Base-by-base conservation (phyloP, 169 alveolate genomes). In the Eimeria maxima region DNA sequence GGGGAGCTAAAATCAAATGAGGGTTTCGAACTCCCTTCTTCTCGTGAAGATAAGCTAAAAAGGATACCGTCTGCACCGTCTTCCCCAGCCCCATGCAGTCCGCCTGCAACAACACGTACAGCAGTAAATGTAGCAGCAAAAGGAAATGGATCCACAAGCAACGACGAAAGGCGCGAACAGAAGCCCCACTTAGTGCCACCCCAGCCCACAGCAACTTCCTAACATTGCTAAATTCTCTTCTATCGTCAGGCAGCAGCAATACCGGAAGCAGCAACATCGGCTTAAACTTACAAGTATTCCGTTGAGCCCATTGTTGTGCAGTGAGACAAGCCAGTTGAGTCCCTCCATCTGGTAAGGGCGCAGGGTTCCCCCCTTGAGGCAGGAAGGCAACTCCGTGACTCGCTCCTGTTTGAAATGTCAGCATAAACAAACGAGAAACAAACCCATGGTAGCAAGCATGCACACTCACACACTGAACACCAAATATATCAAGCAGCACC, bases 1-100 rank as follows among this genome's bases (percentile, higher is more conserved):
- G 97, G 44, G 99, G 99, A 1, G 99, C 99, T 38, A 99, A 98
- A n/a, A 99, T 98, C 88, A 99, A 97, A 92, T 98, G 99, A 4
- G 99, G 99, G 5, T 99, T 99, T 55, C 98, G 97, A 94, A 98
- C 98, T 24, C 98, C 98, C 95, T 98, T 98, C 29, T 87, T 93
- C 95, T 99, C 99, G 89, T 98, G 97, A 33, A 99, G 95, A 86
- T 98, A 98, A 65, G 99, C 98, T 71, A 99, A 96, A 29, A 99
- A 95, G 3, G 99, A 98, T 11, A 99, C 98, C 10, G 99, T 99
- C 96, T 99, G 98, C 29, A 99, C 99, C 7, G 99, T 98, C 95
- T 99, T 99, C 42, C 99, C 99, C 27, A 99, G 97, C 45, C 99
- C 99, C 99, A 99, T 98, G 87, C 98, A 99, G 97, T 99, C 99